These are phyloP conservation scores for Boletellus emodensis DNA, from an alignment of 768 basidiomycete species.

Conservation along the genomic window DNA sequence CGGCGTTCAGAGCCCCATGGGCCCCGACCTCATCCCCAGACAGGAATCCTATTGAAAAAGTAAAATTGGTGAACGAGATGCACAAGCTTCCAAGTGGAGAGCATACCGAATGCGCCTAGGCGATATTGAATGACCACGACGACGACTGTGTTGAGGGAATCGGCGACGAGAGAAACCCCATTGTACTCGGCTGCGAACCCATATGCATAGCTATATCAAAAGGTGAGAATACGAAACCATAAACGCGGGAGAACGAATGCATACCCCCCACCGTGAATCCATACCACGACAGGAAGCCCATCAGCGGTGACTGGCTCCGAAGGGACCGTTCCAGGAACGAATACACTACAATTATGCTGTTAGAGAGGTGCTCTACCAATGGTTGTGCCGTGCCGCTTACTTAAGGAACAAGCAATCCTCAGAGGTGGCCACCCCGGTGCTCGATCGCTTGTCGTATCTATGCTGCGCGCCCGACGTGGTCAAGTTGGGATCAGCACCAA, in stretches of 20 bases:
- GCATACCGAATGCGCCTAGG: slow-evolving; percentile 33
- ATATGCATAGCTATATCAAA: neutral
- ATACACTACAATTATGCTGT: slow-evolving; percentile 3
- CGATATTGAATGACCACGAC: slow-evolving; percentile 34
- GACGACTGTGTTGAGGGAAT: slow-evolving; percentile 23
- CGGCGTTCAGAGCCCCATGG: slow-evolving; percentile 33
- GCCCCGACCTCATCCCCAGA: slow-evolving; percentile 28
- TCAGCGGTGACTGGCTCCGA: neutral
- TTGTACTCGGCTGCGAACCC: slow-evolving; percentile 9
- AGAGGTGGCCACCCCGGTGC: slow-evolving; percentile 1
- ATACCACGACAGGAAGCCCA: neutral
- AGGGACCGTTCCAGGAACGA: slow-evolving; percentile 9
- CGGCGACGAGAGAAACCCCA: slow-evolving; percentile 22
- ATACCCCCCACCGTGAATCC: neutral
- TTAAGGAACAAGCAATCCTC: slow-evolving; percentile 34
- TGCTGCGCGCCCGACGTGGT: slow-evolving; percentile 8
- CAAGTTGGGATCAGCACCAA: slow-evolving; percentile 4
- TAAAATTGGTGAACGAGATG: neutral
- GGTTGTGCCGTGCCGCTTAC: neutral
- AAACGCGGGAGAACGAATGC: slow-evolving; percentile 41
- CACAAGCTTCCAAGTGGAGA: neutral
- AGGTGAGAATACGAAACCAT: slow-evolving; percentile 27
- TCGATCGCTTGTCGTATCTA: slow-evolving; percentile 7
- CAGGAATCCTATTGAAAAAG: slow-evolving; percentile 27
- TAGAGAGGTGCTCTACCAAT: neutral